A percentile compares a stretch with the other conserved stretches of the same genome.
phyloP scores from a whole-genome alignment of 2,329 filamentous ascomycete species.

The Cyphellophora europaea region DNA sequence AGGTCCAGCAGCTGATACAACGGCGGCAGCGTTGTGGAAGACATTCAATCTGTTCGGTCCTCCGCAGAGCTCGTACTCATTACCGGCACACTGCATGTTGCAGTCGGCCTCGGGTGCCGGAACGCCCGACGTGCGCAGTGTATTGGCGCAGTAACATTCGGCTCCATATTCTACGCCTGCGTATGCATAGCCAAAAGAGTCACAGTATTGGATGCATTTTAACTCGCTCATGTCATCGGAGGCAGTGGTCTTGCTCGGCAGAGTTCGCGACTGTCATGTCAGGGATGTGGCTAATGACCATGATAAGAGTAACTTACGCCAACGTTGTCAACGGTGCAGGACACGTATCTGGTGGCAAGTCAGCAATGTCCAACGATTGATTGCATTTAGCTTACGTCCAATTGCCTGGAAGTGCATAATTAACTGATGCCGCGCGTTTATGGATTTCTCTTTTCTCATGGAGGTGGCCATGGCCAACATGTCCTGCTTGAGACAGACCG shows the following conservation, averaged over 20 bases:
- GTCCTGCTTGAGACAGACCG: not conserved
- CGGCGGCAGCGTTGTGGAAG: conserved; percentile 3
- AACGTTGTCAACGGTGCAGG: too few species aligned
- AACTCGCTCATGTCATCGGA: conserved; percentile 33
- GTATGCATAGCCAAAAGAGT: conserved; percentile 10
- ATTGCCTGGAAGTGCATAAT: not conserved
- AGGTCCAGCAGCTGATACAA: conserved; percentile 1
- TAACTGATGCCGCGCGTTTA: not conserved
- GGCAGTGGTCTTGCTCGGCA: too few species aligned
- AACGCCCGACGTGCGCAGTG: conserved; percentile 1
- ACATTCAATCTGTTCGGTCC: conserved; percentile 23
- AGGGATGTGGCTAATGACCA: too few species aligned
- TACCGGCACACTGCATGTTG: conserved; percentile 26
- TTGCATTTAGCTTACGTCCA: too few species aligned
- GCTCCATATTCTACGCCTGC: conserved; percentile 12
- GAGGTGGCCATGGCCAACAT: not conserved
- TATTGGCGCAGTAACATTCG: conserved; percentile 13
- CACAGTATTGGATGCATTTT: conserved; percentile 20
- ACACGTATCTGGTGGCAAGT: too few species aligned
- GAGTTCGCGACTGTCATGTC: too few species aligned
- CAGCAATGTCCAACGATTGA: too few species aligned
- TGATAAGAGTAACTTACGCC: too few species aligned
- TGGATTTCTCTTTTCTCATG: too few species aligned
- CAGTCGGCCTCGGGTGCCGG: conserved; percentile 10
- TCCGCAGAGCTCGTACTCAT: conserved; percentile 41